Evolutionary conservation across 768 basidiomycete species (phyloP).

Genomic region (Boletus eberwhitei): DNA sequence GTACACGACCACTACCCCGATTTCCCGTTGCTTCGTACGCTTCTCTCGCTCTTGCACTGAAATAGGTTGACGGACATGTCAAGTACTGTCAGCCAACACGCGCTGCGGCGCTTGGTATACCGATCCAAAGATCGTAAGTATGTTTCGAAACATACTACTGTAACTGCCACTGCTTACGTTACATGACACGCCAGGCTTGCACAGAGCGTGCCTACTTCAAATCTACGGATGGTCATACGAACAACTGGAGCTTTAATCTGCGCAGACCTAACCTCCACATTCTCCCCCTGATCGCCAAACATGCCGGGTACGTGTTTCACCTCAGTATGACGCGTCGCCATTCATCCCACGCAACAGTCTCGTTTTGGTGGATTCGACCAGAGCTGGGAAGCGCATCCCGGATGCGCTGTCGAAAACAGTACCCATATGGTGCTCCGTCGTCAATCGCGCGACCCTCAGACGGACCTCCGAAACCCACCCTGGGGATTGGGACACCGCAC

Average conservation of each 20-base stretch:
- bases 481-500: conserved; percentile 48
- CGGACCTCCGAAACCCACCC: conserved; percentile 1
- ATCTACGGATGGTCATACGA: conserved; percentile 84
- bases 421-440: conserved; percentile 90
- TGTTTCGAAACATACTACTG: not conserved
- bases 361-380: conserved; percentile 87
- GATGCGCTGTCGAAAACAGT: conserved; percentile 93
- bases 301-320: conserved; percentile 50
- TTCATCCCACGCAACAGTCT: conserved; percentile 43
- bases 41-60: not conserved
- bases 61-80: not conserved
- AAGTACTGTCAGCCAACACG: conserved; percentile 64
- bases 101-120: conserved; percentile 95
- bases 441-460: conserved; percentile 60
- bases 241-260: conserved; percentile 83
- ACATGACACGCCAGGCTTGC: conserved; percentile 5
- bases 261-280: conserved; percentile 83
- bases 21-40: conserved; percentile 57
- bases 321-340: not conserved
- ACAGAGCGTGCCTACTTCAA: conserved; percentile 72
- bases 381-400: conserved; percentile 90
- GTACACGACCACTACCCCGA: conserved; percentile 48
- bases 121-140: conserved; percentile 58
- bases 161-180: no score
- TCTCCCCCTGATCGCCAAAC: conserved; percentile 49